These are phyloP conservation scores for Mortierella sp. DNA, from an alignment of 371 early-diverging fungal genomes.

Conservation along the genomic window DNA sequence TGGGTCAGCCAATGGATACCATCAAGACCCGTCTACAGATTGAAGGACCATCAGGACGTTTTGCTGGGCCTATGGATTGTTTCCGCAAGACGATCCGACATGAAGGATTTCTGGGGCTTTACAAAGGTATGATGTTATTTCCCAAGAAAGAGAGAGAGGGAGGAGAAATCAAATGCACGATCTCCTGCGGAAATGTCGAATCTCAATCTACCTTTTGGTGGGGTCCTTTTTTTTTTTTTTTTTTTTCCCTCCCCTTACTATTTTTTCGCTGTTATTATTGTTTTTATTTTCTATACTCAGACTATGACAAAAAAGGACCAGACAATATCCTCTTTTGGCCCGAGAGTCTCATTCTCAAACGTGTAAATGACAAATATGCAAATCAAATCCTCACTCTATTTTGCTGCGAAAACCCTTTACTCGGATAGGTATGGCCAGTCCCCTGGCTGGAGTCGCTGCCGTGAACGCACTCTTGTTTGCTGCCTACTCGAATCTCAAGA, in stretches of 20 bases:
- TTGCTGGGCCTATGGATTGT: conserved; percentile 79
- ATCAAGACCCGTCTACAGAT: conserved; percentile 79
- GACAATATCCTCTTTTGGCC: no score
- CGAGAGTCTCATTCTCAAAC: no score
- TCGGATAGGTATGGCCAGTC: conserved; percentile 78
- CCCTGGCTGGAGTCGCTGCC: conserved; percentile 83
- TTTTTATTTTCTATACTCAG: no score
- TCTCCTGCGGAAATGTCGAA: background rate
- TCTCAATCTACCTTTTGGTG: no score
- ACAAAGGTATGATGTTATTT: conserved; percentile 68
- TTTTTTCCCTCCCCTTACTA: no score
- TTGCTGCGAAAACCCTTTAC: no score
- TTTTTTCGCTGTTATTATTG: no score
- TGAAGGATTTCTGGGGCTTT: conserved; percentile 78
- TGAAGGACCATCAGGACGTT: conserved; percentile 60
- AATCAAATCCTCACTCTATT: background rate
- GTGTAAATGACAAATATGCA: no score
- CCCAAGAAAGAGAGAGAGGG: background rate
- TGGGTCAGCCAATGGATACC: conserved; percentile 80
- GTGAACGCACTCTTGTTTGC: conserved; percentile 87
- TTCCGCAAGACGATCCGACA: conserved; percentile 68
- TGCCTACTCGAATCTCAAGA: conserved; percentile 74
- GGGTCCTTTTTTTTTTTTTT: no score
- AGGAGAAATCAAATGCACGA: background rate
- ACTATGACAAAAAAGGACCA: background rate